Base-by-base conservation (phyloP, 2,329 filamentous ascomycete species). In the Xylariaceae sp. region DNA sequence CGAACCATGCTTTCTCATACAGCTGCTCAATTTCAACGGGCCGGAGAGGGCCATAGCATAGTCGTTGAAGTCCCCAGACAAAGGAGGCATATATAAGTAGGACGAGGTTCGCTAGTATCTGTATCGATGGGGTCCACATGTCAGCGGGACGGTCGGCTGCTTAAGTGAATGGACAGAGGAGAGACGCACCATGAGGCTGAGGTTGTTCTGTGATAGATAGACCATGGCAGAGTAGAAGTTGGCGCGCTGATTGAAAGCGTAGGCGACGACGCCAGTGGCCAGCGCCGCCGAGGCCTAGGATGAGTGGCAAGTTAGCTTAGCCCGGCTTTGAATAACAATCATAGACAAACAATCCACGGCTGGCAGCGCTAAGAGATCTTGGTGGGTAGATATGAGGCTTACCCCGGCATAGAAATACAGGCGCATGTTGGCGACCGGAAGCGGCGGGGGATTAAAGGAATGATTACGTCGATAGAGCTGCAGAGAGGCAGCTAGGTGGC, bases 141-240 rank as follows among this genome's bases (percentile, higher is more conserved):
- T 61, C 47, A 63, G 58, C 47, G 51, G 54, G 19, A 49, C 8
- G 37, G 32, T 10, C 36, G 3, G 37, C 13, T 32, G 48, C 5
- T 26, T 41, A 19, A 16, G 13, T 10, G n/a, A 26, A 13, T 18
- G n/a, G 3, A 21, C 10, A 42, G 47, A 21, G 18, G 49, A 44
- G 29, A 36, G 13, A 72, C 81, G 63, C 71, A 94, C 89, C 83
- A 97, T 88, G 49, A 97, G 77, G 69, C 92, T 97, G 65, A 95
- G 86, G 75, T 94, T 97, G 72, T 91, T 96, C 73, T 97, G 92
- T 39, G 92, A 89, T 47, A 99, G 84, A 73, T 97, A 96, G 46
- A 99, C 94, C 74, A 91, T 94, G 62, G 94, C 92, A 51, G 92
- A 95, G 76, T 99, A 99, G 79, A 97, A 99, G 74, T 99, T 99